Percentiles rank a stretch among this genome's conserved stretches.
These are phyloP conservation scores for Chondrus crispus DNA, from an alignment of 23 red algal species.

Conservation along the genomic window DNA sequence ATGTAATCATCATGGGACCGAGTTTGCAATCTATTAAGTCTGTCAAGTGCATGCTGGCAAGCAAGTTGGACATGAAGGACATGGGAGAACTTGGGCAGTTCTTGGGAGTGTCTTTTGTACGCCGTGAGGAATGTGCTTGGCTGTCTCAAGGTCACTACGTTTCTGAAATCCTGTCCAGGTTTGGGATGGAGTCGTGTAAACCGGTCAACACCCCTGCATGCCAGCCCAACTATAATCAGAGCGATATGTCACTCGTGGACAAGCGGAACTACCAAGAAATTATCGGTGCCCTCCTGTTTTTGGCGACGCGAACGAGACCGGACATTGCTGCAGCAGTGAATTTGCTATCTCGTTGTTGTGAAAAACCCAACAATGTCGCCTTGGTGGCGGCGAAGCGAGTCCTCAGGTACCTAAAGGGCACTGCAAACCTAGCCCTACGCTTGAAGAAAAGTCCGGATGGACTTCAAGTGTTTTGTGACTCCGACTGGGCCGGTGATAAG, in stretches of 20 bases:
- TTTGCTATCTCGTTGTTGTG: not conserved
- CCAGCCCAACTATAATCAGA: not conserved
- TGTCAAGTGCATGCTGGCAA: not conserved
- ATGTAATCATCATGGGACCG: not conserved
- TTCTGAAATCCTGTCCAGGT: not conserved
- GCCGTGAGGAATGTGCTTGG: not conserved
- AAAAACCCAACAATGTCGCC: not conserved
- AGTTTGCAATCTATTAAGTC: not conserved
- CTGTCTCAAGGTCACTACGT: not conserved
- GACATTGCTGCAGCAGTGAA: not conserved
- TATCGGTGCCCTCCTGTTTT: not conserved
- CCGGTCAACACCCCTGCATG: not conserved
- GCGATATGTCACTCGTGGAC: not conserved
- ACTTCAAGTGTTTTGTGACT: not conserved
- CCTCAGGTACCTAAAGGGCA: not conserved
- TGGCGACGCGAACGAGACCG: not conserved
- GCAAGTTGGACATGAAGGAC: not conserved
- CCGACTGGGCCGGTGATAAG: not conserved
- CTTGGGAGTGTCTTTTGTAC: not conserved
- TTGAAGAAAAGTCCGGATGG: not conserved
- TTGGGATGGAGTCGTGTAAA: not conserved
- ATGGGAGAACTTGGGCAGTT: not conserved
- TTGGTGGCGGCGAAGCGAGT: not conserved
- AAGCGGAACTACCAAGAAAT: not conserved
- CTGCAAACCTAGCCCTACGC: not conserved